phyloP scores from a whole-genome alignment of 2,329 filamentous ascomycete species.

The Fusarium sp. region DNA sequence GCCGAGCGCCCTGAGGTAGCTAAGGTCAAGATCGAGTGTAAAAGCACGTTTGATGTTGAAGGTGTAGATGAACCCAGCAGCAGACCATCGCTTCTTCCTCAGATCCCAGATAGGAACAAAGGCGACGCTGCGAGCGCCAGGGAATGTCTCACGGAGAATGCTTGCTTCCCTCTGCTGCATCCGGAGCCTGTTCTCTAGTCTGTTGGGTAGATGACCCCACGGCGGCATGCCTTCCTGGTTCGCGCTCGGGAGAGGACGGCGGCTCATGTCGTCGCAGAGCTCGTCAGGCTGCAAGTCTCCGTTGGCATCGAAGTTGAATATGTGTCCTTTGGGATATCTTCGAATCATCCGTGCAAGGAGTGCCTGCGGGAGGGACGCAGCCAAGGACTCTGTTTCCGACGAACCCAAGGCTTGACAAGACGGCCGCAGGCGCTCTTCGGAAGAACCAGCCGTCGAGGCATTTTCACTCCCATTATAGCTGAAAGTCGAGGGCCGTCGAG shows the following conservation, averaged over 20 bases:
- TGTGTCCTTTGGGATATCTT: slow-evolving; percentile 56
- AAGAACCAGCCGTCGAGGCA: slow-evolving; percentile 15
- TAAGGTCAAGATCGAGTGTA: slow-evolving; percentile 58
- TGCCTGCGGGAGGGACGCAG: slow-evolving; percentile 47
- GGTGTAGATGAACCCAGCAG: slow-evolving; percentile 61
- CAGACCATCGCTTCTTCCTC: slow-evolving; percentile 57
- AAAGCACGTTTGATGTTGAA: slow-evolving; percentile 54
- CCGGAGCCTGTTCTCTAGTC: slow-evolving; percentile 6
- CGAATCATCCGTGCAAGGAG: slow-evolving; percentile 54
- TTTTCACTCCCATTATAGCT: slow-evolving; percentile 19
- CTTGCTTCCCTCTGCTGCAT: slow-evolving; percentile 31
- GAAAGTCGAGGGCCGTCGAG: slow-evolving; percentile 19
- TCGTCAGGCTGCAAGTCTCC: slow-evolving; percentile 49
- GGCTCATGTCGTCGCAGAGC: slow-evolving; percentile 37
- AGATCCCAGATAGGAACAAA: slow-evolving; percentile 60
- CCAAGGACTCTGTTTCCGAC: slow-evolving; percentile 20
- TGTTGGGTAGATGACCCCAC: background rate
- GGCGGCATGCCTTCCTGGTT: background rate
- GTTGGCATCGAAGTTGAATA: slow-evolving; percentile 55
- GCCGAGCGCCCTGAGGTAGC: slow-evolving; percentile 60
- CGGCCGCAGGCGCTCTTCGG: slow-evolving; percentile 17
- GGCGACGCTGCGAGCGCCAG: slow-evolving; percentile 56
- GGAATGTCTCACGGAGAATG: slow-evolving; percentile 50
- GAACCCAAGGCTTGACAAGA: slow-evolving; percentile 24
- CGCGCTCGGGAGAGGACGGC: background rate